phyloP scores from a whole-genome alignment of 352 stramenopile species.

The Phytophthora parvispora region DNA sequence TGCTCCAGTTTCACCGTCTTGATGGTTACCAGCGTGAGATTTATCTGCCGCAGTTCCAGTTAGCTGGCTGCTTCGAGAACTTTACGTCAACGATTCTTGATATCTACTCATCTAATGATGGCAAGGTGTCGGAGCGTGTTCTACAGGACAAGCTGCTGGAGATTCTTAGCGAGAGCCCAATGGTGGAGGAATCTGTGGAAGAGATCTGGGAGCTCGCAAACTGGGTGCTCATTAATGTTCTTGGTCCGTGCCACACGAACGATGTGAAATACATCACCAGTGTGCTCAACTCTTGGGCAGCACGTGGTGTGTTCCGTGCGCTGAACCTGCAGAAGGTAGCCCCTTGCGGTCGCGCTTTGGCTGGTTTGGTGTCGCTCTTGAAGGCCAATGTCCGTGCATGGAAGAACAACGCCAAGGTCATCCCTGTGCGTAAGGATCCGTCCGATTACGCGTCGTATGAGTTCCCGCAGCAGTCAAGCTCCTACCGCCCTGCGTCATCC shows the following conservation, averaged over 20 bases:
- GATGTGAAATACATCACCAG: slow-evolving; percentile 95
- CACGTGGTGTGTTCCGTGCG: slow-evolving; percentile 81
- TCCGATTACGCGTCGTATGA: slow-evolving; percentile 89
- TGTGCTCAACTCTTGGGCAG: slow-evolving; percentile 84
- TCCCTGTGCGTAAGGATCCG: slow-evolving; percentile 85
- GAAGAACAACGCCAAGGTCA: slow-evolving; percentile 87
- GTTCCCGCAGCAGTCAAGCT: slow-evolving; percentile 69
- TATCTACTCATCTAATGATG: slow-evolving; percentile 70
- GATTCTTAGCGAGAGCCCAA: slow-evolving; percentile 77
- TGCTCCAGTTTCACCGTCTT: slow-evolving; percentile 98
- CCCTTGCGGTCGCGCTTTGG: slow-evolving; percentile 70
- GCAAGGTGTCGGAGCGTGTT: slow-evolving; percentile 71
- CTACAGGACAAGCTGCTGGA: slow-evolving; percentile 89
- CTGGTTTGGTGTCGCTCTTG: slow-evolving; percentile 77
- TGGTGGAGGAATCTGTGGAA: slow-evolving; percentile 94
- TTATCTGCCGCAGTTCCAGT: slow-evolving; percentile 98
- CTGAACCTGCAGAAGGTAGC: slow-evolving; percentile 81
- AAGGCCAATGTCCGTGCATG: slow-evolving; percentile 70
- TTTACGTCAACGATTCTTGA: slow-evolving; percentile 85
- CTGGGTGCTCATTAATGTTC: slow-evolving; percentile 95
- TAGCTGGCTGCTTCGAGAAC: slow-evolving; percentile 97
- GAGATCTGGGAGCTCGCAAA: slow-evolving; percentile 98
- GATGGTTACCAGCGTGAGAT: slow-evolving; percentile 98
- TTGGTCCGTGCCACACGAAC: slow-evolving; percentile 95
- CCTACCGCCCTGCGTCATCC: slow-evolving; percentile 46